Evolutionary conservation across 2,329 filamentous ascomycete species (phyloP).

Genomic region (Dactylellina sp.): DNA sequence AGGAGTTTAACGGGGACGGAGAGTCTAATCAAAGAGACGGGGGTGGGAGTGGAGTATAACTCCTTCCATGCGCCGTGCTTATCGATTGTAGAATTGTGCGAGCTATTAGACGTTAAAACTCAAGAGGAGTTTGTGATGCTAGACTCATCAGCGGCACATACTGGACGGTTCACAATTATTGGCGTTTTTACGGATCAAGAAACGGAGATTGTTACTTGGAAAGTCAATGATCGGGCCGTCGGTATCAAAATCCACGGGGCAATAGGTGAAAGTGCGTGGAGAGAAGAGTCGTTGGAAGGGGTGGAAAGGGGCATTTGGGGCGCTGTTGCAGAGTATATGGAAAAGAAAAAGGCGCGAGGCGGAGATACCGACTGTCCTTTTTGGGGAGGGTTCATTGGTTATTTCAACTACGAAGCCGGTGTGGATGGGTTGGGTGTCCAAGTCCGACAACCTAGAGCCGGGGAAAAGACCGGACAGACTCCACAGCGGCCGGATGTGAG

Average conservation of each 20-base stretch:
- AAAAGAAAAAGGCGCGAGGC: conserved; percentile 61
- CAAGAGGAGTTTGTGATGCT: conserved; percentile 59
- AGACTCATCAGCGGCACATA: conserved; percentile 62
- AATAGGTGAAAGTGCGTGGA: neutral
- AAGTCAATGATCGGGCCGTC: conserved; percentile 64
- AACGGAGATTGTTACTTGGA: conserved; percentile 71
- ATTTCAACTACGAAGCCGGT: conserved; percentile 85
- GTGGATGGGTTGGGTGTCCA: conserved; percentile 71
- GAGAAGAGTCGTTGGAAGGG: neutral
- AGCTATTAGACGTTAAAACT: conserved; percentile 58
- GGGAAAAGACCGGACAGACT: conserved; percentile 62
- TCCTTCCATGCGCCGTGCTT: conserved; percentile 48
- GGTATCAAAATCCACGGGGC: conserved; percentile 4
- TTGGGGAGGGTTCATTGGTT: conserved; percentile 85
- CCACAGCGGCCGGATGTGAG: conserved; percentile 74
- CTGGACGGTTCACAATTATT: conserved; percentile 79
- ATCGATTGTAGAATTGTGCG: conserved; percentile 57
- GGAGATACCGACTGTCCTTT: conserved; percentile 70
- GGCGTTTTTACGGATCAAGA: conserved; percentile 72
- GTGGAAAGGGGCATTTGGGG: conserved; percentile 62
- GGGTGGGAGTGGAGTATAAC: conserved; percentile 20
- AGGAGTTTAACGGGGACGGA: conserved; percentile 51
- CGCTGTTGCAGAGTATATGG: conserved; percentile 64
- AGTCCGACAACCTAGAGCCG: conserved; percentile 58
- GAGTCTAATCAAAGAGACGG: no score